Percentiles rank a stretch among this genome's conserved stretches.
phyloP scores from a whole-genome alignment of 768 basidiomycete species.

The Rhizopogon roseolus region DNA sequence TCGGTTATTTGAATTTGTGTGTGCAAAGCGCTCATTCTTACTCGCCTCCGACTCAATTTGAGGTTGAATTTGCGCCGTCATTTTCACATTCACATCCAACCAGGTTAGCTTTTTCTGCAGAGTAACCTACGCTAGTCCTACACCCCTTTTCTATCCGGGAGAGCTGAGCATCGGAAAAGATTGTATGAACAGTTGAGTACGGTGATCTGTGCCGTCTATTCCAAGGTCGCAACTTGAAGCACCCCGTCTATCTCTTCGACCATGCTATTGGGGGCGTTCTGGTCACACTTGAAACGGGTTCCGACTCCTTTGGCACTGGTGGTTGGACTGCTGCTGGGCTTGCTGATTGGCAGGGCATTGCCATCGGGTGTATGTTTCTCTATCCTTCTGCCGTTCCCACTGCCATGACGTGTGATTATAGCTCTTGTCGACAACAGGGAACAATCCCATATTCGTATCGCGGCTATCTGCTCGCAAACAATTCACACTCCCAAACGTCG shows the following conservation, averaged over 20 bases:
- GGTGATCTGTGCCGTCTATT: background rate
- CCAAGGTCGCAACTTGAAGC: background rate
- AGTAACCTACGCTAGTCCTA: background rate
- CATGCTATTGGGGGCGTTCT: constrained; percentile 23
- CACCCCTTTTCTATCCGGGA: background rate
- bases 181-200: background rate
- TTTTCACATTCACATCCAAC: background rate
- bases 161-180: background rate
- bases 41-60: background rate
- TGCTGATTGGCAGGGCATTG: constrained; percentile 48
- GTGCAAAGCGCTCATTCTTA: background rate
- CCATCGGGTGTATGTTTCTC: constrained; percentile 30
- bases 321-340: constrained; percentile 58
- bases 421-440: constrained; percentile 51
- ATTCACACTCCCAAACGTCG: constrained; percentile 70
- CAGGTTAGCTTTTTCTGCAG: background rate
- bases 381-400: background rate
- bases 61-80: background rate
- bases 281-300: constrained; percentile 36
- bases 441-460: constrained; percentile 41
- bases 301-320: constrained; percentile 53
- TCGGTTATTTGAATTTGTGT: background rate
- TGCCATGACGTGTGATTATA: constrained; percentile 2
- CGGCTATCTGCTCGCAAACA: constrained; percentile 56
- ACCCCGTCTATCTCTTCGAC: background rate